These are phyloP conservation scores for Fabrea salina DNA, from an alignment of 169 alveolate species.

Conservation along the genomic window DNA sequence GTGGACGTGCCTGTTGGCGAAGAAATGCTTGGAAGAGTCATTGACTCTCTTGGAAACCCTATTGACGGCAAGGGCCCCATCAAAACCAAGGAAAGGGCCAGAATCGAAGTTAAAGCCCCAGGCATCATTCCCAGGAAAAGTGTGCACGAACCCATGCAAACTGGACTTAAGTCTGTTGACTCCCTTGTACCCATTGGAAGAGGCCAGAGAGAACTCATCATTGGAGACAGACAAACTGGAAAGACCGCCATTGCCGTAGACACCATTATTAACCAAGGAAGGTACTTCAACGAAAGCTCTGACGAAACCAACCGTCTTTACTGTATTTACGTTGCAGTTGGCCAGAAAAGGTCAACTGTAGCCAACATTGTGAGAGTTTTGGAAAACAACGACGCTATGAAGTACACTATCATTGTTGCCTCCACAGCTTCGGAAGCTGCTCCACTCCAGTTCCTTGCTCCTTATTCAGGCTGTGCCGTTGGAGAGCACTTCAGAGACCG, in stretches of 20 bases:
- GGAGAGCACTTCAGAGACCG: constrained; percentile 98
- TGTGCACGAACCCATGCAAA: constrained; percentile 96
- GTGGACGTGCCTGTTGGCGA: constrained; percentile 96
- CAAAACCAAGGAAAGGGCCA: constrained; percentile 82
- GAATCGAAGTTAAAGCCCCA: constrained; percentile 97
- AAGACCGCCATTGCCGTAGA: constrained; percentile 97
- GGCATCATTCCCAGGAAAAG: constrained; percentile 97
- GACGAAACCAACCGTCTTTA: constrained; percentile 88
- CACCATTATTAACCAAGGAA: constrained; percentile 93
- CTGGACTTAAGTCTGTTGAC: constrained; percentile 96
- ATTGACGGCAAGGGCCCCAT: constrained; percentile 94
- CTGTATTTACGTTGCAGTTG: constrained; percentile 98
- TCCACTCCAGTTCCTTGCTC: constrained; percentile 97
- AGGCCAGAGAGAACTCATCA: constrained; percentile 98
- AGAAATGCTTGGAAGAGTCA: constrained; percentile 96
- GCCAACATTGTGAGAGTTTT: constrained; percentile 88
- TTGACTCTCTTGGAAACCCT: constrained; percentile 97
- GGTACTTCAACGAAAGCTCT: constrained; percentile 66
- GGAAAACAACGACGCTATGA: constrained; percentile 87
- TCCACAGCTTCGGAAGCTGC: constrained; percentile 99
- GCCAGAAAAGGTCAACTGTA: constrained; percentile 96
- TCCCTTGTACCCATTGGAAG: constrained; percentile 97
- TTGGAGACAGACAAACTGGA: constrained; percentile 99
- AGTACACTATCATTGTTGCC: constrained; percentile 94
- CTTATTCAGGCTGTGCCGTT: constrained; percentile 97